A percentile compares a stretch with the other conserved stretches of the same genome.
phyloP scores from a whole-genome alignment of 192 early-diverging fungal species.

The Backusella westeae region DNA sequence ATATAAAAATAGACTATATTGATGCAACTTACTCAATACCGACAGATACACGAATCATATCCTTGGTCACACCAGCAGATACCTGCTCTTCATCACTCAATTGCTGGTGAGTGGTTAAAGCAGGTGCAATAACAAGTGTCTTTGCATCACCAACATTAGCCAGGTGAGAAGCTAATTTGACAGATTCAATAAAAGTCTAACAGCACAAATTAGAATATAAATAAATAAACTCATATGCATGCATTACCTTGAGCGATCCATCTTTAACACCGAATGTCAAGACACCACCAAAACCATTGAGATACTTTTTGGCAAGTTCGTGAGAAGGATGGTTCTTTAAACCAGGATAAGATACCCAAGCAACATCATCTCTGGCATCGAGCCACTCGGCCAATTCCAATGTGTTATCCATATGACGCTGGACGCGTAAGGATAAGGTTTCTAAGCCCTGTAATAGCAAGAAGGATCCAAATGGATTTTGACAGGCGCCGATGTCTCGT shows the following conservation, averaged over 20 bases:
- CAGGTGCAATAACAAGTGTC: slow-evolving; percentile 85
- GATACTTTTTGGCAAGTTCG: slow-evolving; percentile 77
- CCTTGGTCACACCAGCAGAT: slow-evolving; percentile 74
- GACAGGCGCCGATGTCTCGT: slow-evolving; percentile 81
- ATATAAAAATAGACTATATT: neutral
- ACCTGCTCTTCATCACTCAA: slow-evolving; percentile 78
- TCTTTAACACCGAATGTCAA: slow-evolving; percentile 69
- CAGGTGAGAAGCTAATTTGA: slow-evolving; percentile 84
- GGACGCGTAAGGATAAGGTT: slow-evolving; percentile 85
- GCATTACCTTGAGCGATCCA: slow-evolving; percentile 33
- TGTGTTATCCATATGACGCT: slow-evolving; percentile 82
- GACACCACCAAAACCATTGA: slow-evolving; percentile 85
- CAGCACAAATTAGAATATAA: neutral
- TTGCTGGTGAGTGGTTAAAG: slow-evolving; percentile 88
- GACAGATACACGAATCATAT: slow-evolving; percentile 81
- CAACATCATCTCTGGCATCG: slow-evolving; percentile 64
- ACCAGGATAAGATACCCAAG: slow-evolving; percentile 90
- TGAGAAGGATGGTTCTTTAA: slow-evolving; percentile 77
- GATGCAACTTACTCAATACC: slow-evolving; percentile 71
- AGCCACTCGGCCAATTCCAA: slow-evolving; percentile 81
- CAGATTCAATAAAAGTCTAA: slow-evolving; percentile 66
- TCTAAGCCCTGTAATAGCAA: slow-evolving; percentile 88
- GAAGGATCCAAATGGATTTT: slow-evolving; percentile 89
- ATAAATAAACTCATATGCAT: neutral
- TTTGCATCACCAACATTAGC: slow-evolving; percentile 95